These are phyloP conservation scores for Oryza glaberrima DNA, from an alignment of 176 grass and related monocot genomes.

Conservation along the genomic window DNA sequence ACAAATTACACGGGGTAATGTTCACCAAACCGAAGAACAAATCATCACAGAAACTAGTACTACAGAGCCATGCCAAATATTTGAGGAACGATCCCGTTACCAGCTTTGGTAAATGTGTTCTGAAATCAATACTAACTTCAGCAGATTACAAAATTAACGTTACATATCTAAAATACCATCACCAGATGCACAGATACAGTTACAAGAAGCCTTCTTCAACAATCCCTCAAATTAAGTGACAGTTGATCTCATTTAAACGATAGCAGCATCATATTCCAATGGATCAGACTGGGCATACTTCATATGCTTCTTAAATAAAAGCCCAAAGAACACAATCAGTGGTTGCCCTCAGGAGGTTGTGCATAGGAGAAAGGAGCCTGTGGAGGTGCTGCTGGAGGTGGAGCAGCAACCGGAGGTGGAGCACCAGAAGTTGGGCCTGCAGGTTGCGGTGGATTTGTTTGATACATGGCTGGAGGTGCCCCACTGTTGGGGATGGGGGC, in stretches of 20 bases:
- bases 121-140: slow-evolving; percentile 10
- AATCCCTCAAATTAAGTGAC: slow-evolving; percentile 8
- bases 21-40: not conserved
- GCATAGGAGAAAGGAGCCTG: slow-evolving; percentile 50
- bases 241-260: slow-evolving; percentile 2
- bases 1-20: not conserved
- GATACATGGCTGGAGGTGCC: slow-evolving; percentile 58
- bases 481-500: slow-evolving; percentile 39
- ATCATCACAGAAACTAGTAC: not conserved
- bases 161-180: slow-evolving; percentile 30
- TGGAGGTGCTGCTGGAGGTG: slow-evolving; percentile 30
- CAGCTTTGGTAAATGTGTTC: not conserved
- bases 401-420: slow-evolving; percentile 24
- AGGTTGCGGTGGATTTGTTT: slow-evolving; percentile 46
- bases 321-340: slow-evolving; percentile 38
- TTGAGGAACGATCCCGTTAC: not conserved
- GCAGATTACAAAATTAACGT: slow-evolving; percentile 29
- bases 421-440: slow-evolving; percentile 47
- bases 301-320: slow-evolving; percentile 7
- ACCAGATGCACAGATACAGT: not conserved
- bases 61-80: not conserved
- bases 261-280: slow-evolving; percentile 1
- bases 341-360: slow-evolving; percentile 49
- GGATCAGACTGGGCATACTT: not conserved
- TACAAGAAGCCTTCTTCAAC: slow-evolving; percentile 18